These are phyloP conservation scores for Annulohypoxylon moriforme DNA, from an alignment of 495 filamentous ascomycete genomes.

Conservation along the genomic window DNA sequence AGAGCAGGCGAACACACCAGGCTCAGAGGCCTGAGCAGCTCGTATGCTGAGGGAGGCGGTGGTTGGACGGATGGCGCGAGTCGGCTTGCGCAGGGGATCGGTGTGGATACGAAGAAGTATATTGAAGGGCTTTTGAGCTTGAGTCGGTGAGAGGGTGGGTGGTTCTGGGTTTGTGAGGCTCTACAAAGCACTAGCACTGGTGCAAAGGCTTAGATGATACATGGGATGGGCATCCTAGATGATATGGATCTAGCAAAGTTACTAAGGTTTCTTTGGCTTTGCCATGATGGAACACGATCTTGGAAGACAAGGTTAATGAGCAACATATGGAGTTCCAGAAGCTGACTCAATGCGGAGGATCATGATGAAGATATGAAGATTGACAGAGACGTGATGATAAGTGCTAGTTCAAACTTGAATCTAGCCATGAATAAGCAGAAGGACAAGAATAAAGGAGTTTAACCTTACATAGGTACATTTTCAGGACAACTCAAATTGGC, in stretches of 20 bases:
- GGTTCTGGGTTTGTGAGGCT: background rate
- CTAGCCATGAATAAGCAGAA: background rate
- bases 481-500: background rate
- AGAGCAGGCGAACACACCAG: constrained; percentile 74
- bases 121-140: constrained; percentile 84
- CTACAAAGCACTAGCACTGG: background rate
- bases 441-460: background rate
- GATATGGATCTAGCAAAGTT: background rate
- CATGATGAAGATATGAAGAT: background rate
- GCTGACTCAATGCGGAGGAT: background rate
- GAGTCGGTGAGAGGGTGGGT: constrained; percentile 64
- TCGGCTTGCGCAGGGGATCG: constrained; percentile 84
- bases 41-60: constrained; percentile 53
- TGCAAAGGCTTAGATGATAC: background rate
- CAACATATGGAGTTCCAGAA: background rate
- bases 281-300: background rate
- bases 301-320: background rate
- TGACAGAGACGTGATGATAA: background rate
- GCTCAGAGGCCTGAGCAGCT: constrained; percentile 51
- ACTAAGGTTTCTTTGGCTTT: background rate
- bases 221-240: background rate
- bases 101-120: constrained; percentile 86
- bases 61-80: constrained; percentile 69
- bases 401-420: background rate
- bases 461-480: background rate